phyloP scores from a whole-genome alignment of 108 stramenopile species.

The Cyclotella cryptica region DNA sequence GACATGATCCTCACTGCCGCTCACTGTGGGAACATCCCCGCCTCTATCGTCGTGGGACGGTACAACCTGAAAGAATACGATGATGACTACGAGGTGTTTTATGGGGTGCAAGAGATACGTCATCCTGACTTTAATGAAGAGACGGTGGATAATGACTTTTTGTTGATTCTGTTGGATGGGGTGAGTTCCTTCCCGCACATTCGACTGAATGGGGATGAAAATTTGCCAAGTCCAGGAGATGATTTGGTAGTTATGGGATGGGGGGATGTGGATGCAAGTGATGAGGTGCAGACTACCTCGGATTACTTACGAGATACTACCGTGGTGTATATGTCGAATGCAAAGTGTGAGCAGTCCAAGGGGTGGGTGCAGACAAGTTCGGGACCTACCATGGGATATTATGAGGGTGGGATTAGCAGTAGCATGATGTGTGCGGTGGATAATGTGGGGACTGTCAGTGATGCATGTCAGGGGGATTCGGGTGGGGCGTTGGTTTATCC shows the following conservation, averaged over 20 bases:
- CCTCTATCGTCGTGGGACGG: constrained; percentile 22
- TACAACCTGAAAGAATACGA: constrained; percentile 37
- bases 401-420: constrained; percentile 29
- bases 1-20: constrained; percentile 47
- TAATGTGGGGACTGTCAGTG: constrained; percentile 22
- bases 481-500: constrained; percentile 32
- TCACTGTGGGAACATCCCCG: constrained; percentile 24
- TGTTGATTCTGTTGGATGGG: constrained; percentile 22
- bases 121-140: constrained; percentile 37
- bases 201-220: constrained; percentile 17
- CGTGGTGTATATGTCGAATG: constrained; percentile 30
- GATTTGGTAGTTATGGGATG: constrained; percentile 38
- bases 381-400: constrained; percentile 21
- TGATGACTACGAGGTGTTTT: constrained; percentile 30
- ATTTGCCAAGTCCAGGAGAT: constrained; percentile 24
- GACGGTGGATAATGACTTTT: constrained; percentile 33
- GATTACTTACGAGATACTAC: constrained; percentile 24
- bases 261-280: constrained; percentile 44
- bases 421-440: constrained; percentile 45
- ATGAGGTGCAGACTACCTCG: constrained; percentile 7
- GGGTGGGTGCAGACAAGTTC: constrained; percentile 18
- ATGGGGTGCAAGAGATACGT: background rate
- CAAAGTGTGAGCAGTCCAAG: constrained; percentile 19
- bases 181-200: constrained; percentile 20
- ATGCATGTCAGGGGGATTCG: constrained; percentile 48